phyloP scores from a whole-genome alignment of 1,139 yeast species.

The Pichia sorboxylosa region DNA sequence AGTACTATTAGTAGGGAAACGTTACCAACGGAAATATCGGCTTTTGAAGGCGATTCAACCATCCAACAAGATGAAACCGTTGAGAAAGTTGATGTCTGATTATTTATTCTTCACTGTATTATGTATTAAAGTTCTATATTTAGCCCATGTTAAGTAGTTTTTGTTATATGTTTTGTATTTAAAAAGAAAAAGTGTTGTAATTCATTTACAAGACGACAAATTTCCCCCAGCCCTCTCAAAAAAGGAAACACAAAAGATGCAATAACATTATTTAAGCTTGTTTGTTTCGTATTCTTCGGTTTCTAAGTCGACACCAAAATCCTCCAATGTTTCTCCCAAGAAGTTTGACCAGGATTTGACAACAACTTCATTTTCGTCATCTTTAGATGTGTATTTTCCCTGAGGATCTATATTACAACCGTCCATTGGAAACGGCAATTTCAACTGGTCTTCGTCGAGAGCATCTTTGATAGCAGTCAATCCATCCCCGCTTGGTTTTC shows the following conservation, averaged over 20 bases:
- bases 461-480: slow-evolving; percentile 41
- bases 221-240: too few relatives aligned
- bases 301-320: slow-evolving; percentile 80
- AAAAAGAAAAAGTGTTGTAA: slow-evolving; percentile 1
- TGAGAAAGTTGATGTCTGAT: slow-evolving; percentile 11
- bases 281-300: slow-evolving; percentile 31
- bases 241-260: too few relatives aligned
- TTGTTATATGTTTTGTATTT: slow-evolving; percentile 3
- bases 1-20: not conserved
- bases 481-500: slow-evolving; percentile 44
- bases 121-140: not conserved
- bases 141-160: not conserved
- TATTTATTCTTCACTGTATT: not conserved
- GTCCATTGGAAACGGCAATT: slow-evolving; percentile 85
- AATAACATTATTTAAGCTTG: slow-evolving; percentile 4
- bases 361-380: slow-evolving; percentile 12
- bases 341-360: slow-evolving; percentile 51
- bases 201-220: not conserved
- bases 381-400: slow-evolving; percentile 1
- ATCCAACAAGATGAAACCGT: slow-evolving; percentile 20
- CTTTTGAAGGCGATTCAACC: slow-evolving; percentile 26
- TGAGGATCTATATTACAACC: slow-evolving; percentile 37
- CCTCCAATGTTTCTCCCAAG: slow-evolving; percentile 70
- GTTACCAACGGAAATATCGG: slow-evolving; percentile 4
- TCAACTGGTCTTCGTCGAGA: slow-evolving; percentile 43